Percentiles rank a stretch among this genome's conserved stretches.
These are phyloP conservation scores for Stereocaulon alpinum DNA, from an alignment of 495 filamentous ascomycete genomes.

Conservation along the genomic window DNA sequence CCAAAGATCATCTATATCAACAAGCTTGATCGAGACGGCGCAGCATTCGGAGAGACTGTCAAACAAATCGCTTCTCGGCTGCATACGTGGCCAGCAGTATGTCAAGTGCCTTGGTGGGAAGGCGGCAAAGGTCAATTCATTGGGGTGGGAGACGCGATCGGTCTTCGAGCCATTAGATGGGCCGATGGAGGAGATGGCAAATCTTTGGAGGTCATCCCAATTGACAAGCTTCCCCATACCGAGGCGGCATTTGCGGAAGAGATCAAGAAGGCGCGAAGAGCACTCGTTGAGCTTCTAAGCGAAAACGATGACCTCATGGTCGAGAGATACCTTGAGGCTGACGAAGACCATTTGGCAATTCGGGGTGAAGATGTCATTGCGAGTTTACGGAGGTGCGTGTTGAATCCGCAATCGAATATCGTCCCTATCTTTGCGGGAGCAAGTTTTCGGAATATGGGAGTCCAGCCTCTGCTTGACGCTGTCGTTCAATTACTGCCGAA, in stretches of 20 bases:
- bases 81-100: slow-evolving; percentile 76
- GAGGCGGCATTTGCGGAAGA: slow-evolving; percentile 54
- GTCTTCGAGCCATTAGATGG: slow-evolving; percentile 44
- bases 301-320: slow-evolving; percentile 81
- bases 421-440: slow-evolving; percentile 87
- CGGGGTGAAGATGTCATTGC: slow-evolving; percentile 52
- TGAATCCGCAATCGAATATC: slow-evolving; percentile 50
- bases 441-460: slow-evolving; percentile 87
- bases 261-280: slow-evolving; percentile 61
- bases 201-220: slow-evolving; percentile 38
- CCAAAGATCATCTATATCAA: slow-evolving; percentile 86
- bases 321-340: slow-evolving; percentile 66
- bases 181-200: slow-evolving; percentile 58
- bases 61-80: slow-evolving; percentile 74
- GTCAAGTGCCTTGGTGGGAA: slow-evolving; percentile 90
- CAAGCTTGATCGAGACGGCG: slow-evolving; percentile 92
- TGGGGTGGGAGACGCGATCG: slow-evolving; percentile 76
- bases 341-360: slow-evolving; percentile 61
- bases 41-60: slow-evolving; percentile 77
- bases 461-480: slow-evolving; percentile 85
- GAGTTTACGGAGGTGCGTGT: slow-evolving; percentile 62
- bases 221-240: slow-evolving; percentile 41
- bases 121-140: slow-evolving; percentile 59
- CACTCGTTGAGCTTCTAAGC: slow-evolving; percentile 71
- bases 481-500: slow-evolving; percentile 78